Base-by-base conservation (phyloP, 2,329 filamentous ascomycete genomes). In the Cordyceps cateniannulata region DNA sequence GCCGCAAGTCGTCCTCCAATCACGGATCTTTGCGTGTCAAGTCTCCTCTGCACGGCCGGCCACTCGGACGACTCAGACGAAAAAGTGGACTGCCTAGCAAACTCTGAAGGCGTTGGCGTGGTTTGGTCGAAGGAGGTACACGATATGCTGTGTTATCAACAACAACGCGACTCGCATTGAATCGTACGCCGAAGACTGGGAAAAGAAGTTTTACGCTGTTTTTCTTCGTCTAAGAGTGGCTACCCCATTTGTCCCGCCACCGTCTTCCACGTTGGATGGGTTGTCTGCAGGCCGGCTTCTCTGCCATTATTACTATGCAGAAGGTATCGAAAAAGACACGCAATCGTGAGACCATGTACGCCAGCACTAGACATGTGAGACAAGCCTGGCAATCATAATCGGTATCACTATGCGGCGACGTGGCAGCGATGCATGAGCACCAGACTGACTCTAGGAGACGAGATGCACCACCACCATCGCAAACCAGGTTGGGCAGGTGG, bases 81-180 rank as follows among this genome's bases (percentile, higher is more conserved):
- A 59, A 59, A 59, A 59, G 56, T 59, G 56, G 56, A 45, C 35
- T 32, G 56, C 12, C 32, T 32, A 32, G 22, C 32, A 51, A 51
- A 59, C 47, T 59, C 48, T 51, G 47, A 50, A 35, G 12, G 9
- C n/a, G 29, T 16, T 58, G 42, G 40, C 22, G 10, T 1, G 25
- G n/a, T 56, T 57, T 38, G 20, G 27, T 42, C 20, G 22, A 27
- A 55, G 45, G 3, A 22, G 44, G 54, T 57, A 57, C 54, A 10
- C 24, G 32, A 22, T 14, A 12, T 35, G 10, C 32, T 3, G 12
- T 12, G 10, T 9, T 35, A 35, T 35, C 32, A 12, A 35, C 32
- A 12, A 35, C 32, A 12, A 1, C 10, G 5, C 14, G 42, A n/a
- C 42, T 42, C 4, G 10, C 32, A 35, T 35, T 42, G 38, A 38